A percentile compares a stretch with the other conserved stretches of the same genome.
Conservation (phyloP, 345 rosid genomes). For the Moricandia arvensis region DNA sequence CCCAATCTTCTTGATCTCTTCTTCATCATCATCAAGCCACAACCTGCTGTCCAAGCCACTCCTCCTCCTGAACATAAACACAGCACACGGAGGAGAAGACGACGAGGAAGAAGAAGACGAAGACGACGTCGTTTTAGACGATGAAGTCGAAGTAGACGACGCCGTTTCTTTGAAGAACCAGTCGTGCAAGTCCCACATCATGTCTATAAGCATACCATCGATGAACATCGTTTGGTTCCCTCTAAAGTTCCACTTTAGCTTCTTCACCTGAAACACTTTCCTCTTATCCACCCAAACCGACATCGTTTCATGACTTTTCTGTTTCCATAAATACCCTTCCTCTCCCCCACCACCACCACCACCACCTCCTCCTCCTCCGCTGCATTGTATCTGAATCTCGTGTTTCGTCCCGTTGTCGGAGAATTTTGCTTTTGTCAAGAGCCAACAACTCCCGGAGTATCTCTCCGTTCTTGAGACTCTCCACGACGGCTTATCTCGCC, state of each 20-base stretch:
- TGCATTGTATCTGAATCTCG: conserved; percentile 67
- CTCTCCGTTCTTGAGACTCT: conserved; percentile 54
- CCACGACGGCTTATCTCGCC: conserved; percentile 15
- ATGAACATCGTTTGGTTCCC: conserved; percentile 82
- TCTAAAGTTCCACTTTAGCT: conserved; percentile 83
- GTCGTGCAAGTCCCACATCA: conserved; percentile 95
- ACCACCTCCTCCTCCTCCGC: no score
- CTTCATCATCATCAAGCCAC: conserved; percentile 57
- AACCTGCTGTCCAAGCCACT: conserved; percentile 64
- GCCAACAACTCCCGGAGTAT: conserved; percentile 45
- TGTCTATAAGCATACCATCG: conserved; percentile 76
- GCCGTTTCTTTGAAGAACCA: conserved; percentile 62
- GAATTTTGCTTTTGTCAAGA: conserved; percentile 65
- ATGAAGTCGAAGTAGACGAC: conserved; percentile 12
- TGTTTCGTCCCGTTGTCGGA: conserved; percentile 53
- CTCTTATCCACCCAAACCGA: conserved; percentile 61
- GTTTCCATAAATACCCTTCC: conserved; percentile 36
- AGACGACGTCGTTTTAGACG: conserved; percentile 27
- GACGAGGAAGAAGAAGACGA: conserved; percentile 26
- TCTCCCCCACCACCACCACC: conserved; percentile 42
- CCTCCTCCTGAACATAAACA: conserved; percentile 82
- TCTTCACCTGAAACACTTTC: conserved; percentile 60
- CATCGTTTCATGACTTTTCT: conserved; percentile 35
- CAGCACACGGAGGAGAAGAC: conserved; percentile 47
- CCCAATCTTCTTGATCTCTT: conserved; percentile 34